Percentiles rank a stretch among this genome's conserved stretches.
phyloP scores from a whole-genome alignment of 192 early-diverging fungal genomes.

The Podila epicladia region DNA sequence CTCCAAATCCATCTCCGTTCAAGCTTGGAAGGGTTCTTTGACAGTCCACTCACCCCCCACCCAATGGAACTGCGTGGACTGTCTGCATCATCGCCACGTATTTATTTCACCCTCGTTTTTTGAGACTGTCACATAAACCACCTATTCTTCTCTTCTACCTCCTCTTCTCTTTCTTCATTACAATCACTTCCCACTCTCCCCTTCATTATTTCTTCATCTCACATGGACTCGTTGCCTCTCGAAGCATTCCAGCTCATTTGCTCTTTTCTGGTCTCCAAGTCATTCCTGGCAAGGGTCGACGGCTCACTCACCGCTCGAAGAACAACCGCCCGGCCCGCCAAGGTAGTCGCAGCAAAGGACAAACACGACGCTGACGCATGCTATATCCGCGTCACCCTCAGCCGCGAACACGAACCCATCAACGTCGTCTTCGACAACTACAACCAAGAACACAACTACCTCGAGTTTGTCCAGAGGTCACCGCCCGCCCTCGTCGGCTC shows the following conservation, averaged over 20 bases:
- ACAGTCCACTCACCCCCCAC: not conserved
- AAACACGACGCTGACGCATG: constrained; percentile 29
- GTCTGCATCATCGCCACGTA: not conserved
- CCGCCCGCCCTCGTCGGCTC: not conserved
- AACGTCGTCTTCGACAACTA: constrained; percentile 34
- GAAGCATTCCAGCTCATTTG: constrained; percentile 42
- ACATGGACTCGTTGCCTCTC: constrained; percentile 21
- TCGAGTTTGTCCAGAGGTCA: constrained; percentile 25
- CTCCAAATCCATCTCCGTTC: no score
- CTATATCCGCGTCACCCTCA: constrained; percentile 28
- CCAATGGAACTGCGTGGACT: not conserved
- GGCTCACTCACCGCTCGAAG: constrained; percentile 33
- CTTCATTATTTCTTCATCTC: constrained; percentile 1
- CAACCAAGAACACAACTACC: constrained; percentile 32
- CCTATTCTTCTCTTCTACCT: not conserved
- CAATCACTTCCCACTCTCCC: not conserved
- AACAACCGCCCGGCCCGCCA: constrained; percentile 5
- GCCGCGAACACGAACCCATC: constrained; percentile 12
- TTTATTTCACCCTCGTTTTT: not conserved
- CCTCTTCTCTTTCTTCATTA: not conserved
- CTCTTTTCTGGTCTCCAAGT: constrained; percentile 27
- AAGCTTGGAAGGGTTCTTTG: no score
- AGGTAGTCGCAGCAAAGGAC: not conserved
- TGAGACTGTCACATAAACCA: not conserved
- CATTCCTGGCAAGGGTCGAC: constrained; percentile 29